Percentiles rank a stretch among this genome's conserved stretches.
Evolutionary conservation across 73 alveolate species (phyloP).

Genomic region (Tetrahymena thermophila): DNA sequence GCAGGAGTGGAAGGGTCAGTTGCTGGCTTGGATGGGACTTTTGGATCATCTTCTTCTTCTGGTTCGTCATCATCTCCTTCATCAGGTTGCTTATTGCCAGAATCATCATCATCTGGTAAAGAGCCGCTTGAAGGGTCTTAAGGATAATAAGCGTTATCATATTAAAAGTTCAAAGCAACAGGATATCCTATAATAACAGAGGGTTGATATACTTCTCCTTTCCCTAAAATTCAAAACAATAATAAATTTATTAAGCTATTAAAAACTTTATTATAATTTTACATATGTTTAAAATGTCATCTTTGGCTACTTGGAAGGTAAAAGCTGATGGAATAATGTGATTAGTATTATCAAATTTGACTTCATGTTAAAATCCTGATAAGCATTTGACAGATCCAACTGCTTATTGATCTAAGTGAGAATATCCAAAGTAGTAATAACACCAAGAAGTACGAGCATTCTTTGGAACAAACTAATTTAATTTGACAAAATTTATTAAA

Average conservation of each 20-base stretch:
- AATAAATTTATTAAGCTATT: neutral
- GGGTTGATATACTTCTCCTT: neutral
- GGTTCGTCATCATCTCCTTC: neutral
- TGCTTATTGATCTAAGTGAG: neutral
- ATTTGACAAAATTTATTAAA: neutral
- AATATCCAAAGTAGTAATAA: neutral
- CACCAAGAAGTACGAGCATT: neutral
- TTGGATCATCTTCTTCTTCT: neutral
- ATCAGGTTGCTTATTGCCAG: neutral
- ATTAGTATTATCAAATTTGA: neutral
- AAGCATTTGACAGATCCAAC: neutral
- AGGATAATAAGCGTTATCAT: neutral
- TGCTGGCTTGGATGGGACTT: neutral
- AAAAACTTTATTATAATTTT: neutral
- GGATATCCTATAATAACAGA: neutral
- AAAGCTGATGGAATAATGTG: neutral
- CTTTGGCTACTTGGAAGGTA: neutral
- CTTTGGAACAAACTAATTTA: neutral
- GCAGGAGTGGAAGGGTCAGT: neutral
- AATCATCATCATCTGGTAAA: neutral
- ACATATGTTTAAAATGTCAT: neutral
- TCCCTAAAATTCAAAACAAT: neutral
- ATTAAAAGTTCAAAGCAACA: neutral
- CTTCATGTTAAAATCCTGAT: neutral
- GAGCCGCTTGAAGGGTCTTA: neutral